Conservation (phyloP, 1,284 basidiomycete species). For the Tilletia indica region DNA sequence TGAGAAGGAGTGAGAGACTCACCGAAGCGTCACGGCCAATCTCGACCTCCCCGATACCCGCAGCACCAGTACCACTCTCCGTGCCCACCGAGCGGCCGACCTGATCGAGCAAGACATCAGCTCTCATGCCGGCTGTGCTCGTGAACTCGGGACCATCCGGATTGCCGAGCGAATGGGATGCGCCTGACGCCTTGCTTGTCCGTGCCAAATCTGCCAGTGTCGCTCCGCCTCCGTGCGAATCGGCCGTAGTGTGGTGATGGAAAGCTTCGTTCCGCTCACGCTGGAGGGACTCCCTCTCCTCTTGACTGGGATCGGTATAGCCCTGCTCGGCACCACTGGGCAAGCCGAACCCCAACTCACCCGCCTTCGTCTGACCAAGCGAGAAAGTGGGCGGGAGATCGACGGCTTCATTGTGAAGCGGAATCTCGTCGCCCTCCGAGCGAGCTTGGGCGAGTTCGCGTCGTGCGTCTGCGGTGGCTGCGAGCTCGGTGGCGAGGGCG, state of each 20-base stretch:
- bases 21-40: no score
- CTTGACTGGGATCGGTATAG: conserved; percentile 27
- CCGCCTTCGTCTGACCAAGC: not conserved
- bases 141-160: no score
- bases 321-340: conserved; percentile 36
- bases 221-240: no score
- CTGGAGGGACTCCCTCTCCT: conserved; percentile 31
- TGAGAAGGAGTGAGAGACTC: no score
- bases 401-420: conserved; percentile 4
- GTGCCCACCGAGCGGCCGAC: no score
- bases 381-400: not conserved
- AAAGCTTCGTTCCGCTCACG: conserved; percentile 25
- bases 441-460: conserved; percentile 28
- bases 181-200: no score
- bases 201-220: no score
- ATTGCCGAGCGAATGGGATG: no score
- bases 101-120: no score
- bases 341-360: conserved; percentile 27
- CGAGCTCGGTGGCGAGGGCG: conserved; percentile 27
- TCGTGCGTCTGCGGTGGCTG: conserved; percentile 29
- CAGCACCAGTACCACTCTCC: no score
- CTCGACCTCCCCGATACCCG: no score
- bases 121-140: no score
- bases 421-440: conserved; percentile 27
- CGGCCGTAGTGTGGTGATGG: not conserved